phyloP scores from a whole-genome alignment of 345 rosid genomes.

The Eucalyptus camaldulensis region DNA sequence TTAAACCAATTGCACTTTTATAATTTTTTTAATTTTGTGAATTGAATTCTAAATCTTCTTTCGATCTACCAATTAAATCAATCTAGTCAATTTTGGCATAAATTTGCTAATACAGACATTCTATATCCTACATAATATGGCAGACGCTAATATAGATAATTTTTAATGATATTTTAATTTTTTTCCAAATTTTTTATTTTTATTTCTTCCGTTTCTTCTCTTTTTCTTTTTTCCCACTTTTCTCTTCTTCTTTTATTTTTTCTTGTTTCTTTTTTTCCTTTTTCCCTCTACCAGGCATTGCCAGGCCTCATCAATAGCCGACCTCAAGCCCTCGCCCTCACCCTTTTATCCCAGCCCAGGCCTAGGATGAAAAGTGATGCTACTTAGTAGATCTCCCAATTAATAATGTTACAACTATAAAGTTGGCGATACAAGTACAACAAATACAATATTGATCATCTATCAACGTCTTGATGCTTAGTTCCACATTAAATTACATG shows the following conservation, averaged over 20 bases:
- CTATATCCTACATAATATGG: no score
- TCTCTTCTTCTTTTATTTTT: no score
- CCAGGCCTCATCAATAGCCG: fast-evolving
- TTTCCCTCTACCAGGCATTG: no score
- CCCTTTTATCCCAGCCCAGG: fast-evolving
- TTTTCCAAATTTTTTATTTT: no score
- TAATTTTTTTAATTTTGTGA: no score
- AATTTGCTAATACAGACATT: no score
- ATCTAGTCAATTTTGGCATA: fast-evolving
- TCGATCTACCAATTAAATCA: fast-evolving
- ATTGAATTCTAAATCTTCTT: no score
- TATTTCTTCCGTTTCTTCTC: no score
- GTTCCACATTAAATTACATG: neutral
- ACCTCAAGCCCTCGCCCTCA: no score
- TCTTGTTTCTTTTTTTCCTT: no score
- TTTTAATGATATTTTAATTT: no score
- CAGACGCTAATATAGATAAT: fast-evolving
- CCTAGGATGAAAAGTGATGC: neutral
- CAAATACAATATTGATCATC: neutral
- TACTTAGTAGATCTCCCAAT: neutral
- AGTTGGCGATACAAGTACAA: neutral
- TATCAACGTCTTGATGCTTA: neutral
- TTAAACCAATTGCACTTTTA: no score
- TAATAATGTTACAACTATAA: neutral
- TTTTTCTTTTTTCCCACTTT: fast-evolving